Conservation (phyloP, 345 rosid species). For the Noccaea bulbosa region DNA sequence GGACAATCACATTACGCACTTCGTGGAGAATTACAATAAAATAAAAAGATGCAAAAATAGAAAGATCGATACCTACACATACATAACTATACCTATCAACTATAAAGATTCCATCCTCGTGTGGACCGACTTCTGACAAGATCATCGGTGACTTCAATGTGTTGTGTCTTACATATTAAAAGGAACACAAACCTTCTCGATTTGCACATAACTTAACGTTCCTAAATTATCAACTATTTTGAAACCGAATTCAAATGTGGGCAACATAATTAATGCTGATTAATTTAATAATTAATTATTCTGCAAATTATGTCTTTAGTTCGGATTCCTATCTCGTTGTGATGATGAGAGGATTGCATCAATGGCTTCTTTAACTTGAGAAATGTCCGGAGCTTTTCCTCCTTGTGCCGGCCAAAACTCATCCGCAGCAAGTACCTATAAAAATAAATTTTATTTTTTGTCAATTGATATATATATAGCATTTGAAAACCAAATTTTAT, state of each 20-base stretch:
- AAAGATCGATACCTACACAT: background rate
- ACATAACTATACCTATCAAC: background rate
- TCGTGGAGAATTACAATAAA: slow-evolving; percentile 17
- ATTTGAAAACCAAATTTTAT: background rate
- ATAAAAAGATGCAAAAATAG: slow-evolving; percentile 4
- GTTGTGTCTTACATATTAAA: background rate
- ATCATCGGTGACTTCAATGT: slow-evolving; percentile 17
- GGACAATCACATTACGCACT: slow-evolving; percentile 5
- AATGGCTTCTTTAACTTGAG: slow-evolving; percentile 95
- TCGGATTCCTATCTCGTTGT: slow-evolving; percentile 62
- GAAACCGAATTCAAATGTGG: background rate
- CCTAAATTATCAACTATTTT: background rate
- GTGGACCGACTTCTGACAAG: slow-evolving; percentile 24
- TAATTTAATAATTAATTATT: background rate
- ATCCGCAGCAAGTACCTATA: slow-evolving; percentile 90
- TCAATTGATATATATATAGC: background rate
- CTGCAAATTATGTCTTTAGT: background rate
- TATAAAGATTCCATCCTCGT: slow-evolving; percentile 31
- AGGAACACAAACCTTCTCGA: background rate
- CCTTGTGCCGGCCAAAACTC: slow-evolving; percentile 98
- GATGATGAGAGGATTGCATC: slow-evolving; percentile 88
- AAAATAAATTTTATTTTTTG: background rate
- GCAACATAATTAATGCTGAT: slow-evolving; percentile 3
- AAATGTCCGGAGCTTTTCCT: slow-evolving; percentile 89
- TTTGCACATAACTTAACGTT: slow-evolving; percentile 6